Base-by-base conservation (phyloP, 169 alveolate genomes). In the Babesia bovis region DNA sequence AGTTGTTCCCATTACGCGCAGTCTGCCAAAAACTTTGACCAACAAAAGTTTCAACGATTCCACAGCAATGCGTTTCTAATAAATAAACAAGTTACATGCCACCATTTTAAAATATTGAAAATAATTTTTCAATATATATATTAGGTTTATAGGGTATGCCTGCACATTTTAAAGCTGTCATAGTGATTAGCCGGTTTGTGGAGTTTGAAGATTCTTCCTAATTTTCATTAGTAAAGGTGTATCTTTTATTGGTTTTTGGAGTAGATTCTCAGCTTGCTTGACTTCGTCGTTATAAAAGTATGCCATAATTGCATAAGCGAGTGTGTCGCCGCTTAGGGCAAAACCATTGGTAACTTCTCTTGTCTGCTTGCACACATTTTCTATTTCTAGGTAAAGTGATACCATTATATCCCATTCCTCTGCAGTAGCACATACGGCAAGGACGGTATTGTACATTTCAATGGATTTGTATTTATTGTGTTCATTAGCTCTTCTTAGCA, bases 341-440 rank as follows among this genome's bases (percentile, higher is more conserved):
- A 76, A 36, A 15, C 33, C 41, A 19, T 33, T 47, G 0, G 9
- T 35, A 6, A 33, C 51, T 4, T 50, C 79, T 12, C 47, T 9
- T 17, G 41, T 51, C 13, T 60, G 25, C 23, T 38, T 25, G 55
- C 49, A 36, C 33, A 26, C 55, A 15, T 30, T 45, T 0, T n/a
- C 72, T 12, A 69, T 50, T 44, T 79, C 83, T 21, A 23, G 30
- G 41, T 70, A 60, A 5, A 79, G 30, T 9, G 76, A 63, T 0
- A 61, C 38, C 21, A 79, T 70, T 7, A 68, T 12, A 51, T 79
- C 76, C 87, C 87, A 79, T 28, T 69, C 83, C 45, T 79, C 74
- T 19, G 83, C 76, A 41, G 53, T 49, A n/a, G 70, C 55, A 35
- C 50, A 52, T 4, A 70, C 83, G 21, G 68, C 40, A 9, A 79